Base-by-base conservation (phyloP, 2,329 filamentous ascomycete species). In the Trichoderma endophyticum region DNA sequence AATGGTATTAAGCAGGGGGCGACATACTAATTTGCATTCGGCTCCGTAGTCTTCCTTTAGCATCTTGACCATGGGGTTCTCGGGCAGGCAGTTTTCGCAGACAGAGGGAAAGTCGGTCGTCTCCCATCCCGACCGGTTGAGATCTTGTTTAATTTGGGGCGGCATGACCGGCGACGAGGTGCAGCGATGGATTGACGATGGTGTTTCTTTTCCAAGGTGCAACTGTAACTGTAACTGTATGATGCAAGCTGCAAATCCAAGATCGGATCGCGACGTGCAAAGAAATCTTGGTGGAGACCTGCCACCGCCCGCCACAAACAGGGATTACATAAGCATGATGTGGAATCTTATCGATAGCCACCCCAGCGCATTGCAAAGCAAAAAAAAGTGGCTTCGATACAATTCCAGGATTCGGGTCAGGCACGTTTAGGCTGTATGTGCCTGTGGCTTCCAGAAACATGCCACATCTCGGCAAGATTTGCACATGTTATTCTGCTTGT, bases 51-150 rank as follows among this genome's bases (percentile, higher is more conserved):
- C 95, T 80, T 98, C 94, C 83, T 99, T 99, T 73, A 99, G 87
- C 95, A 99, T 98, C 83, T 98, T 96, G 57, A 99, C 96, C 79
- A 97, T 99, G 2, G 95, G 95, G 78, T 98, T 98, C 74, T 97
- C 95, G 18, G 95, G 95, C 2, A 99, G 88, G 81, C 96, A 99
- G 79, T 91, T 94, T 83, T 99, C 96, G 85, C 90, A 96, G 39
- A 96, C 92, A 3, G 92, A 95, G 9, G 93, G 93, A 78, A 96
- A 94, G 82, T 96, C 93, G 63, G 93, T 96, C 36, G 94, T 92
- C 83, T 99, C 96, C 94, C 95, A 98, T 73, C 96, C 96, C 21
- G 94, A 96, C 69, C 96, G 90, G 84, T 98, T 98, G 61, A 98
- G 88, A 80, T 98, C 95, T 81, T 97, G 93, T 82, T 98, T 98